These are phyloP conservation scores for Clarireedia paspali DNA, from an alignment of 2,329 filamentous ascomycete species.

Conservation along the genomic window DNA sequence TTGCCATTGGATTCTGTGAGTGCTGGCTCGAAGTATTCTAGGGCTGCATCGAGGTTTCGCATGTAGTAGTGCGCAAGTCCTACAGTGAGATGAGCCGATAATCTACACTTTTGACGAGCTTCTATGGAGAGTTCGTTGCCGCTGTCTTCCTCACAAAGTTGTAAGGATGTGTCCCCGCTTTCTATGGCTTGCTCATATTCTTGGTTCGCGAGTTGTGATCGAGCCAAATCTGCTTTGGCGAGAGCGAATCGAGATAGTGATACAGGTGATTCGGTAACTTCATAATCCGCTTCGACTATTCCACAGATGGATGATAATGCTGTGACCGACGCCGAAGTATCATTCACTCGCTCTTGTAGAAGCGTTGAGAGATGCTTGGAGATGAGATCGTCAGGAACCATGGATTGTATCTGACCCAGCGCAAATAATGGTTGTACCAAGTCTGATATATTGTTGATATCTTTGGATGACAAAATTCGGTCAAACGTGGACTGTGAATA, in stretches of 20 bases:
- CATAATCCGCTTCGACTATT: conserved; percentile 72
- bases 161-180: conserved; percentile 72
- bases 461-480: conserved; percentile 54
- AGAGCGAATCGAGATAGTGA: conserved; percentile 72
- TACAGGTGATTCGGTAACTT: conserved; percentile 68
- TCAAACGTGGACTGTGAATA: conserved; percentile 81
- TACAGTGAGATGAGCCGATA: conserved; percentile 80
- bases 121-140: conserved; percentile 58
- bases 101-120: conserved; percentile 59
- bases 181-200: conserved; percentile 64
- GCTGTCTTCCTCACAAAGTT: conserved; percentile 66
- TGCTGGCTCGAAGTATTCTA: conserved; percentile 73
- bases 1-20: conserved; percentile 68
- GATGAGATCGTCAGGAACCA: conserved; percentile 62
- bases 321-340: conserved; percentile 55
- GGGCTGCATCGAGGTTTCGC: conserved; percentile 57
- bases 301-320: conserved; percentile 60
- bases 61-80: conserved; percentile 76
- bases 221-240: conserved; percentile 77
- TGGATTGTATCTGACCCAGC: conserved; percentile 68
- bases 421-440: conserved; percentile 86
- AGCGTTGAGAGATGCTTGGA: conserved; percentile 73
- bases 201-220: conserved; percentile 67
- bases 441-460: conserved; percentile 44
- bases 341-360: conserved; percentile 72